phyloP scores from a whole-genome alignment of 2,329 filamentous ascomycete genomes.

The Xylaria sp. region DNA sequence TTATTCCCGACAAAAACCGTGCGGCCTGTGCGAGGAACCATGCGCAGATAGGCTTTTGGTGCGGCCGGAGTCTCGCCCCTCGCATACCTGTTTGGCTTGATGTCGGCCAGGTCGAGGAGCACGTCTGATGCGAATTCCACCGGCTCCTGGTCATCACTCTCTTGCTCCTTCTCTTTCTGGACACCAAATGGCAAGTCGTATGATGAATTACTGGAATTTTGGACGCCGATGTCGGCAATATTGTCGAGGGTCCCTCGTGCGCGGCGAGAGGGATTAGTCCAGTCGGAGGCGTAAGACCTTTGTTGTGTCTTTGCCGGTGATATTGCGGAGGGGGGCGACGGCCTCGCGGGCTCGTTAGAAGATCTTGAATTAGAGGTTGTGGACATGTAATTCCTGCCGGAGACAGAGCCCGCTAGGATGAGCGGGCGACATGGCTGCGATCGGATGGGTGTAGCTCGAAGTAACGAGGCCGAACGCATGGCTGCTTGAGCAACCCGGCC shows the following conservation, averaged over 20 bases:
- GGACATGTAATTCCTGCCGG: conserved; percentile 35
- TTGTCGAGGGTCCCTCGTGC: not conserved
- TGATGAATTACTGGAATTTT: conserved; percentile 38
- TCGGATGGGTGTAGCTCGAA: conserved; percentile 40
- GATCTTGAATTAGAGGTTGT: conserved; percentile 31
- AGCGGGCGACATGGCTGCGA: conserved; percentile 32
- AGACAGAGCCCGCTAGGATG: conserved; percentile 8
- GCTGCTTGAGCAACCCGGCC: conserved; percentile 42
- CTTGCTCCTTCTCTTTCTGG: not conserved
- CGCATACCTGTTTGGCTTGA: not conserved
- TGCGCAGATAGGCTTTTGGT: conserved; percentile 45
- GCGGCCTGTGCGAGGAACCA: conserved; percentile 57
- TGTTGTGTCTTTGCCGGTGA: conserved; percentile 25
- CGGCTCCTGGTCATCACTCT: not conserved
- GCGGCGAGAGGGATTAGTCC: conserved; percentile 28
- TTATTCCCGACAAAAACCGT: conserved; percentile 55
- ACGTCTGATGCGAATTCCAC: conserved; percentile 17
- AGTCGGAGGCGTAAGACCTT: conserved; percentile 27
- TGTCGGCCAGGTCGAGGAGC: conserved; percentile 39
- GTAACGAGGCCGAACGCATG: conserved; percentile 39
- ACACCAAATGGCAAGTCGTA: conserved; percentile 31
- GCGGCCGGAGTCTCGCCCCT: not conserved
- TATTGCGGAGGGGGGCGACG: not conserved
- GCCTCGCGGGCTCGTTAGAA: not conserved
- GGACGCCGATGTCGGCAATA: conserved; percentile 35